Base-by-base conservation (phyloP, 2,329 filamentous ascomycete genomes). In the Microsporum canis region DNA sequence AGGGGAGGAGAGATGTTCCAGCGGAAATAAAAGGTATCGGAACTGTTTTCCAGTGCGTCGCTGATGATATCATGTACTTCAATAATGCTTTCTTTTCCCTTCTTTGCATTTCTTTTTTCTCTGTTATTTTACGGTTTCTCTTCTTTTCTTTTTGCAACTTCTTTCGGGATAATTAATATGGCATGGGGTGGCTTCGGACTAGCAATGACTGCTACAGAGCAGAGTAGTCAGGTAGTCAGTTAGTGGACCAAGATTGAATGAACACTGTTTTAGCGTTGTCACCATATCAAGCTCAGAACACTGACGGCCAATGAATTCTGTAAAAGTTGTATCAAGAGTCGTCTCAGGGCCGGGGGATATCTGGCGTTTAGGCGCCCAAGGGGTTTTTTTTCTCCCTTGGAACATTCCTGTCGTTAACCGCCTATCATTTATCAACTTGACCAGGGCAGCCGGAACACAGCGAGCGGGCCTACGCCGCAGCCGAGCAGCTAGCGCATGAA, bases 61-160 rank as follows among this genome's bases (percentile, higher is more conserved):
- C 14, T 36, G 31, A 55, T 12, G 51, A 55, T 55, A 55, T 55
- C 51, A 55, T 55, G 51, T 55, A 47, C 23, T 47, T 27, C 34
- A 51, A 59, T 57, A 57, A 47, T 47, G 58, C 38, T 61, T 59
- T 56, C 61, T 60, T 65, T 31, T 43, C 62, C 64, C 60, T 61
- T 57, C 7, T 29, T 61, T 64, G 62, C 60, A 62, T 64, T 60
- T 64, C 58, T 60, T 63, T 53, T 58, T 38, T 61, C 59, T 60
- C 53, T 61, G 61, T 23, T 17, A 59, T 62, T 31, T 55, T 23
- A 23, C 17, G 17, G 17, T 61, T 58, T 7, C 36, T 61, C 41
- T 43, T 61, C 41, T 43, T 41, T 39, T 43, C 62, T 61, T 62
- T 59, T 41, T 36, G 29, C 51, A 36, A 17, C 51, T 7, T 34